phyloP scores from a whole-genome alignment of 371 early-diverging fungal genomes.

The Mucor racemosus region DNA sequence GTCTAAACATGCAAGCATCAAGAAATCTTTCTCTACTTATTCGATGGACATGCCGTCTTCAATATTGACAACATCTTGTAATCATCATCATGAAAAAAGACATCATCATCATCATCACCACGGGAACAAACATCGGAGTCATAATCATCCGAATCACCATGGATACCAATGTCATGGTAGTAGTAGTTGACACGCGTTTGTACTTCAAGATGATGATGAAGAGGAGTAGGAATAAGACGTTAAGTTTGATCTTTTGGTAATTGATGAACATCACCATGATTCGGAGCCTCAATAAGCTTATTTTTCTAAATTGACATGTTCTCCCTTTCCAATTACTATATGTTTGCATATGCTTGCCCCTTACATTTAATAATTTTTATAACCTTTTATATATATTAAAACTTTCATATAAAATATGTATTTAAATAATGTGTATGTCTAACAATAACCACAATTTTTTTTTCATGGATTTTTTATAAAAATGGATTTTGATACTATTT shows the following conservation, averaged over 20 bases:
- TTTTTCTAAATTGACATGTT: slow-evolving; percentile 2
- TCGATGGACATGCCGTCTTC: neutral
- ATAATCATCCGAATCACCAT: too few relatives aligned
- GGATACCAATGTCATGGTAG: neutral
- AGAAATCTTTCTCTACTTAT: neutral
- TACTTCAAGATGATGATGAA: neutral
- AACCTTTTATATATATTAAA: neutral
- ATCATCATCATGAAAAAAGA: neutral
- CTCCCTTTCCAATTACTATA: neutral
- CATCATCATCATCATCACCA: slow-evolving; percentile 10
- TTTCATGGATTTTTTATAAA: neutral
- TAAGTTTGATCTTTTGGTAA: neutral
- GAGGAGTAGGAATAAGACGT: neutral
- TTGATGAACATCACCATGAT: neutral
- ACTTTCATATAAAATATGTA: neutral
- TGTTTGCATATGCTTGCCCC: neutral
- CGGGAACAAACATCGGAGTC: neutral
- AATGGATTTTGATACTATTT: slow-evolving; percentile 18
- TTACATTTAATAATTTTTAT: neutral
- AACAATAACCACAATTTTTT: neutral
- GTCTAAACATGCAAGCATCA: neutral
- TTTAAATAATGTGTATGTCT: too few relatives aligned
- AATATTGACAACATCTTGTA: neutral
- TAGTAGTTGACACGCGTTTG: neutral
- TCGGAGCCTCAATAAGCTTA: neutral